These are phyloP conservation scores for Aspergillus fumigatiaffinis DNA, from an alignment of 2,329 filamentous ascomycete species.

Conservation along the genomic window DNA sequence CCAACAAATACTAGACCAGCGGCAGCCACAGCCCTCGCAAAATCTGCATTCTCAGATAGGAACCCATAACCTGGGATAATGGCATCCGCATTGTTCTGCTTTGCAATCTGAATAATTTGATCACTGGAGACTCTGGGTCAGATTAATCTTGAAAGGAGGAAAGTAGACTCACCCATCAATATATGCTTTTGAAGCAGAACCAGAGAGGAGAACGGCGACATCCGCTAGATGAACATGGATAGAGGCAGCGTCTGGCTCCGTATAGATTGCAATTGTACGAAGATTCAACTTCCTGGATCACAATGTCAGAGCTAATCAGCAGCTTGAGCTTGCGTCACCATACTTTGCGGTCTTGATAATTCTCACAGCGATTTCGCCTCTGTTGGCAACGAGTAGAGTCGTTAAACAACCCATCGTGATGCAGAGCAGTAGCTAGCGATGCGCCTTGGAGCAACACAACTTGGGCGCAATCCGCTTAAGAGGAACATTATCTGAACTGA, in stretches of 20 bases:
- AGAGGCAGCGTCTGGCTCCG: constrained; percentile 52
- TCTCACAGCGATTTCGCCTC: constrained; percentile 56
- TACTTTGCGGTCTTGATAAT: constrained; percentile 50
- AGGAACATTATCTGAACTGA: background rate
- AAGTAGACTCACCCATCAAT: constrained; percentile 37
- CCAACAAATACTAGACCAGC: constrained; percentile 59
- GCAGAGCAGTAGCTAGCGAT: background rate
- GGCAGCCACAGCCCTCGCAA: constrained; percentile 51
- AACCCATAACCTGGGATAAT: constrained; percentile 67
- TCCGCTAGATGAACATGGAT: constrained; percentile 54
- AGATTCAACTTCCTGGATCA: constrained; percentile 41
- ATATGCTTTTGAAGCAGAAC: constrained; percentile 48
- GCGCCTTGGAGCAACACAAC: background rate
- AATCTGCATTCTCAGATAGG: constrained; percentile 60
- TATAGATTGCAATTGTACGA: constrained; percentile 56
- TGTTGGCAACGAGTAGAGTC: constrained; percentile 55
- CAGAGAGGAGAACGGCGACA: constrained; percentile 48
- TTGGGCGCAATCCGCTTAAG: background rate
- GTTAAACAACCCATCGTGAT: constrained; percentile 40
- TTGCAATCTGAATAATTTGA: constrained; percentile 49
- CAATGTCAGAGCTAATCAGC: background rate
- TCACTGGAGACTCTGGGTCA: constrained; percentile 15
- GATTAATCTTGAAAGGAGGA: background rate
- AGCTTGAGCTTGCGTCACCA: background rate
- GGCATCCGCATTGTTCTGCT: constrained; percentile 48